phyloP scores from a whole-genome alignment of 2,329 filamentous ascomycete species.

The Neopestalotiopsis rosae region DNA sequence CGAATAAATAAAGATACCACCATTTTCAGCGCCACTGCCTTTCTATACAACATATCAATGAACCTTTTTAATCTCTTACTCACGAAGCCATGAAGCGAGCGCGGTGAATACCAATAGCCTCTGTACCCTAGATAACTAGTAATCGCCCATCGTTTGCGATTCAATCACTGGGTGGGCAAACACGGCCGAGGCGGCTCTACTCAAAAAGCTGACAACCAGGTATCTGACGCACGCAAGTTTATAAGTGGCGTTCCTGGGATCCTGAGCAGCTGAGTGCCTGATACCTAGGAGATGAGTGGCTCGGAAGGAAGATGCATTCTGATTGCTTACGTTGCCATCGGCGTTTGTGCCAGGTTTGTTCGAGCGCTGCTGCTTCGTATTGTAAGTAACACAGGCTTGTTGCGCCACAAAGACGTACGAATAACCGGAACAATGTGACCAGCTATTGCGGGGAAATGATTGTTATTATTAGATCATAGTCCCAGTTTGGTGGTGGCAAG shows the following conservation, averaged over 20 bases:
- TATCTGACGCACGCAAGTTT: background rate
- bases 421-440: background rate
- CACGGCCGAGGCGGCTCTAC: background rate
- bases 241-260: background rate
- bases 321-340: background rate
- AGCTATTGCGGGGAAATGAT: background rate
- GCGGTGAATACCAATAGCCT: no score
- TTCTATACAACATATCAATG: background rate
- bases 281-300: background rate
- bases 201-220: background rate
- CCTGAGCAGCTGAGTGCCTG: background rate
- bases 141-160: no score
- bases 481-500: background rate
- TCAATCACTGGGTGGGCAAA: background rate
- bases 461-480: background rate
- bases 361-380: no score
- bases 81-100: no score
- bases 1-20: constrained; percentile 1
- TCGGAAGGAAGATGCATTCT: background rate
- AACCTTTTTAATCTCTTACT: no score
- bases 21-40: background rate
- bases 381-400: no score
- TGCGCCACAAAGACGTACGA: no score
- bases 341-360: background rate
- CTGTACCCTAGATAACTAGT: no score